phyloP scores from a whole-genome alignment of 805 yeast genomes.

The Naumovozyma baii region DNA sequence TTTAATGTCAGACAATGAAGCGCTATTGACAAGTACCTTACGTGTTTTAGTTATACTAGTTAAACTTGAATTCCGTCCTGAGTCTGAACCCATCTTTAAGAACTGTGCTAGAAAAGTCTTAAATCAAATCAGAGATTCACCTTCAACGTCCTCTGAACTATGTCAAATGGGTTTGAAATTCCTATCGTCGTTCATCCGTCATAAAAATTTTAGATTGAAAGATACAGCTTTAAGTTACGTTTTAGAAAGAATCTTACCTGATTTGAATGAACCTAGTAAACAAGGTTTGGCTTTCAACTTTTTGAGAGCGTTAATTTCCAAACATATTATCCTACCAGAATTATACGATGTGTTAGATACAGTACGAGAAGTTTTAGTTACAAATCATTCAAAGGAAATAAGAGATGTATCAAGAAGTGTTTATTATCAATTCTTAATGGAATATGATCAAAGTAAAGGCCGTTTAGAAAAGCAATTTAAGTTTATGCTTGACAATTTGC shows the following conservation, averaged over 20 bases:
- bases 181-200: slow-evolving; percentile 61
- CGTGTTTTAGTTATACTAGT: slow-evolving; percentile 51
- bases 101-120: slow-evolving; percentile 52
- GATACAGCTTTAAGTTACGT: slow-evolving; percentile 66
- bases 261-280: slow-evolving; percentile 77
- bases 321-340: slow-evolving; percentile 72
- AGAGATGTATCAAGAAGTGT: slow-evolving; percentile 78
- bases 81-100: slow-evolving; percentile 39
- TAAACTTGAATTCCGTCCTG: slow-evolving; percentile 51
- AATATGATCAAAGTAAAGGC: slow-evolving; percentile 87
- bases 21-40: slow-evolving; percentile 60
- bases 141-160: slow-evolving; percentile 67
- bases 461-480: slow-evolving; percentile 75
- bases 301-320: slow-evolving; percentile 64
- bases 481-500: slow-evolving; percentile 67
- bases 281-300: slow-evolving; percentile 86
- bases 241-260: slow-evolving; percentile 66
- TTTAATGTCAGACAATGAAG: slow-evolving; percentile 60
- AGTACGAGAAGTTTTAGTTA: slow-evolving; percentile 77
- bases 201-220: slow-evolving; percentile 56
- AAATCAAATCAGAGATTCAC: slow-evolving; percentile 60
- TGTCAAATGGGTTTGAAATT: slow-evolving; percentile 73
- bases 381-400: slow-evolving; percentile 73
- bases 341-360: slow-evolving; percentile 80
- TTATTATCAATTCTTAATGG: slow-evolving; percentile 79